Evolutionary conservation across 129 eudicot genomes (phyloP), one percentile per base, ranked within the genome.

Genomic region (Artemisia argyi): DNA sequence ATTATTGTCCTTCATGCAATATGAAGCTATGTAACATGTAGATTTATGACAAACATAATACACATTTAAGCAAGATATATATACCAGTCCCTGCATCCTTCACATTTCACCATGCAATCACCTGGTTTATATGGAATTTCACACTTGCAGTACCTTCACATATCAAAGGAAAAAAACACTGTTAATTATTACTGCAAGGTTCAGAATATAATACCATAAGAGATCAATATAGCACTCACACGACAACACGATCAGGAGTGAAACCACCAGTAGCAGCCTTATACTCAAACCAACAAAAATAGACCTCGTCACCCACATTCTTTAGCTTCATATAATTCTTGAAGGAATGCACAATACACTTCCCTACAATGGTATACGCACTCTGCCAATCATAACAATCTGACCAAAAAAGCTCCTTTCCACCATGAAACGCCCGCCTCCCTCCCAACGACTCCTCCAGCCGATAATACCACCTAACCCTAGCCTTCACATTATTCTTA

Each of bases 1-100:
- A 3, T 30, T 4, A n/a, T 28, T 28, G 4, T 30, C 35, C 35
- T 30, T 30, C 35, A 30, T 26, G 17, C 15, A 61, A 61, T 18
- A 30, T 14, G 35, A 1, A 26, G 44, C 7, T 64, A n/a, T 52
- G 6, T 39, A 69, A 19, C 73, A 52, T 30, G 51, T 11, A 52
- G 16, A 69, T 28, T 53, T 18, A 13, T 26, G 12, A 14, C 15
- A 13, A 61, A 61, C 0, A 11, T 15, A 13, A 24, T 32, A 52
- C 22, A 16, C 15, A 52, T 28, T 28, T 16, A 11, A 44, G 28
- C 8, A 44, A 44, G 46, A 61, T 14, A 32, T 35, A 65, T 17
- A 58, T 71, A 71, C 75, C 66, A 71, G 75, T 71, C 75, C 44
- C 59, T 71, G 75, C 75, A 71, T 59, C 47, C 75, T 71, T 71